Percentiles rank a stretch among this genome's conserved stretches.
phyloP scores from a whole-genome alignment of 2,329 filamentous ascomycete species.

The Corinectria fuckeliana region DNA sequence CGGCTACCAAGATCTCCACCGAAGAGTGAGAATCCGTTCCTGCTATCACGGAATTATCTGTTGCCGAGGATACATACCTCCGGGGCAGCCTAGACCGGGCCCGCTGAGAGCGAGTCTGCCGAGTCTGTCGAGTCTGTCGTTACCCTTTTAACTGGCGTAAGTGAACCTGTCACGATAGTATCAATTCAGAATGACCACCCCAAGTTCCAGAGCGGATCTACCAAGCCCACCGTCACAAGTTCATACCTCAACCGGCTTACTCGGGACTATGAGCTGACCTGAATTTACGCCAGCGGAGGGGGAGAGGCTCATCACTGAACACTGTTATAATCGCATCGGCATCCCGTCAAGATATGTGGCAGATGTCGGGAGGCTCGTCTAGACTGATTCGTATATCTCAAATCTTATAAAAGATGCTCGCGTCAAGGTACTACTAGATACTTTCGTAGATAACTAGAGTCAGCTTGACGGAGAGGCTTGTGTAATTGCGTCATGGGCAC shows the following conservation, averaged over 20 bases:
- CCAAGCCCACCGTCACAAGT: neutral
- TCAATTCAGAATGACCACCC: neutral
- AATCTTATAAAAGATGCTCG: too few relatives aligned
- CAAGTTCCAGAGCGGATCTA: neutral
- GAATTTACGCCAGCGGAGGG: too few relatives aligned
- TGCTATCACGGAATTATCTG: neutral
- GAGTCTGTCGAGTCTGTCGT: neutral
- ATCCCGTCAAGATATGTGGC: too few relatives aligned
- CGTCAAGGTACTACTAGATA: too few relatives aligned
- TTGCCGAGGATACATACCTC: conserved; percentile 3
- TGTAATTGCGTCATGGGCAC: neutral
- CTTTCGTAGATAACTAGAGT: neutral
- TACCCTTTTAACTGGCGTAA: neutral
- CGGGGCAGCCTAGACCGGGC: neutral
- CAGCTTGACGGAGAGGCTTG: neutral
- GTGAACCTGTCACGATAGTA: neutral
- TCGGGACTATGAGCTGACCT: too few relatives aligned
- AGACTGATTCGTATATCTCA: too few relatives aligned
- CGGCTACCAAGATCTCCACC: neutral
- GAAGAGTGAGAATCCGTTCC: neutral
- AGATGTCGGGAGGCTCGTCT: too few relatives aligned
- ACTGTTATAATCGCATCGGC: too few relatives aligned
- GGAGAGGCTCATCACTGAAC: too few relatives aligned
- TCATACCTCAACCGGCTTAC: too few relatives aligned
- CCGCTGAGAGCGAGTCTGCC: neutral